Conservation (phyloP, 495 filamentous ascomycete genomes). For the Lasiosphaeriaceae sp. region DNA sequence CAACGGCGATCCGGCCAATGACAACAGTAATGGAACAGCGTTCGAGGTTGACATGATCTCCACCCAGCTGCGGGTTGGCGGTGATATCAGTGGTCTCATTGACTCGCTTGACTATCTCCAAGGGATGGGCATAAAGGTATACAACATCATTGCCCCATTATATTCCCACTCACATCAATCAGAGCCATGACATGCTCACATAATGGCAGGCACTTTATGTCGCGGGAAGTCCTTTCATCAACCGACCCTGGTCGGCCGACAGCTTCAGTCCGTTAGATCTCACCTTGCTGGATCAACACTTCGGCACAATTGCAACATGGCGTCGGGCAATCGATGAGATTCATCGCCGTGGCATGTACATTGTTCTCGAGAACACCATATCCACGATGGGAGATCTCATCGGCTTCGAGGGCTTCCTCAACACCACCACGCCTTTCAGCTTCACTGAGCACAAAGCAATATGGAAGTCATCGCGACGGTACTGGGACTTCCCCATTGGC, state of each 20-base stretch:
- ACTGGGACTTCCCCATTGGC: constrained; percentile 56
- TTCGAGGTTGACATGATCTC: constrained; percentile 63
- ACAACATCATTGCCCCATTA: constrained; percentile 22
- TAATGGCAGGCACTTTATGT: constrained; percentile 56
- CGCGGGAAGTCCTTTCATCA: constrained; percentile 50
- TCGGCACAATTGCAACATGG: constrained; percentile 56
- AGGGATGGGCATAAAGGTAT: constrained; percentile 65
- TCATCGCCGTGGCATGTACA: constrained; percentile 65
- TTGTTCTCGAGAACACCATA: constrained; percentile 67
- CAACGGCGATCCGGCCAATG: constrained; percentile 67
- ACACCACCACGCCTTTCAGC: constrained; percentile 55
- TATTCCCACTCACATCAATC: too few species aligned
- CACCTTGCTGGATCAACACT: constrained; percentile 27
- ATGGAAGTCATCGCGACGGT: constrained; percentile 56
- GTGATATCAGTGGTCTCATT: constrained; percentile 59
- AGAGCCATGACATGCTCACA: too few species aligned
- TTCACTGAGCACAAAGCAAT: constrained; percentile 49
- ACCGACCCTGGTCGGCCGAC: constrained; percentile 45
- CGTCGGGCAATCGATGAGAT: constrained; percentile 59
- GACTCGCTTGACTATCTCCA: constrained; percentile 68
- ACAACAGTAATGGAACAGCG: constrained; percentile 61
- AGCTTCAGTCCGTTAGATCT: constrained; percentile 39
- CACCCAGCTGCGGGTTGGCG: constrained; percentile 66
- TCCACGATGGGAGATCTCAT: constrained; percentile 69
- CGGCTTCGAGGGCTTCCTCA: constrained; percentile 61